Percentiles rank a stretch among this genome's conserved stretches.
phyloP scores from a whole-genome alignment of 805 yeast species.

The Debaryomyces prosopidis region DNA sequence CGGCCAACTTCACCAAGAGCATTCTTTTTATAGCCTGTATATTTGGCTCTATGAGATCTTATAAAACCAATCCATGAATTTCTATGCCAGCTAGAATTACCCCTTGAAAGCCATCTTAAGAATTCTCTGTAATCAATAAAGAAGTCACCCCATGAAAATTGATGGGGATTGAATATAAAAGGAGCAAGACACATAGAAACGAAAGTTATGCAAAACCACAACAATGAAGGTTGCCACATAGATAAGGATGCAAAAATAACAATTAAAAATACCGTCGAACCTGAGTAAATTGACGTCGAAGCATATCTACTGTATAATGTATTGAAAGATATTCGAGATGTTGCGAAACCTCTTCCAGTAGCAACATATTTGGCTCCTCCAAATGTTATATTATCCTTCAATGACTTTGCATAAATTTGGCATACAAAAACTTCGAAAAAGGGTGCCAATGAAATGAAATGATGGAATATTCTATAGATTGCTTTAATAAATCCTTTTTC shows the following conservation, averaged over 20 bases:
- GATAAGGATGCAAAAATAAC: constrained; percentile 74
- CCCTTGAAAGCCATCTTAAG: constrained; percentile 76
- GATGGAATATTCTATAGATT: constrained; percentile 64
- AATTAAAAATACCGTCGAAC: constrained; percentile 67
- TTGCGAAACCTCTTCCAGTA: constrained; percentile 94
- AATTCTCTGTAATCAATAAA: constrained; percentile 51
- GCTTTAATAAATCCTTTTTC: constrained; percentile 87
- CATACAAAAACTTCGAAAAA: constrained; percentile 94
- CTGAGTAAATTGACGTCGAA: constrained; percentile 73
- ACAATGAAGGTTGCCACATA: constrained; percentile 75
- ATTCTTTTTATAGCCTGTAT: constrained; percentile 22
- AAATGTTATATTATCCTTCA: constrained; percentile 72
- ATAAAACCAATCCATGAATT: constrained; percentile 82
- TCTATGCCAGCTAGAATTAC: constrained; percentile 63
- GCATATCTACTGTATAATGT: constrained; percentile 77
- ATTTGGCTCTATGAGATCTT: constrained; percentile 20
- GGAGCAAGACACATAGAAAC: constrained; percentile 49
- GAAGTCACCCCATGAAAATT: constrained; percentile 48
- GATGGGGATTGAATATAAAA: constrained; percentile 55
- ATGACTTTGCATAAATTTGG: constrained; percentile 82
- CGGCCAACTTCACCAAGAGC: background rate
- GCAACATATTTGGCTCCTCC: constrained; percentile 93
- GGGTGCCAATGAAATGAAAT: constrained; percentile 81
- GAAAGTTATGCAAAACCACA: constrained; percentile 59
- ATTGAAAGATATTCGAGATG: constrained; percentile 72